phyloP scores from a whole-genome alignment of 2,329 filamentous ascomycete genomes.

The Nemania abortiva region DNA sequence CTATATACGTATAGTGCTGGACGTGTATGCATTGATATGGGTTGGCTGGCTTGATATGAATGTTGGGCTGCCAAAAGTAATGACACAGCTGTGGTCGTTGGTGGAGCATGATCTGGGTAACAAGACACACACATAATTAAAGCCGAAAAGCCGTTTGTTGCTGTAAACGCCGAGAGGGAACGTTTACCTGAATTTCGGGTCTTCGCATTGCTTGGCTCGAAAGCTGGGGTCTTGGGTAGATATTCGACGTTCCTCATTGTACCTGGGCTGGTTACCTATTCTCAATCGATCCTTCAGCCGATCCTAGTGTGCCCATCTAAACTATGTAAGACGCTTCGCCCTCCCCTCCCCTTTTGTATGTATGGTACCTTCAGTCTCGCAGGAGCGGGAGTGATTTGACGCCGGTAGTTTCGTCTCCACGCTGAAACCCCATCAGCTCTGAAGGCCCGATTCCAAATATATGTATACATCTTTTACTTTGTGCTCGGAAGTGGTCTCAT shows the following conservation, averaged over 20 bases:
- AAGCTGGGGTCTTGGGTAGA: conserved; percentile 15
- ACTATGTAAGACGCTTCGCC: background rate
- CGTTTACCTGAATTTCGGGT: conserved; percentile 13
- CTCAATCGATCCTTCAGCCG: background rate
- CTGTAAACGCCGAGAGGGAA: conserved; percentile 8
- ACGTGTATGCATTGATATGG: background rate
- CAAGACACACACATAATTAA: background rate
- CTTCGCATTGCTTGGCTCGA: conserved; percentile 14
- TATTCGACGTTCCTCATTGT: conserved; percentile 15
- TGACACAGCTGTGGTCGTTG: background rate
- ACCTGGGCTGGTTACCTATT: background rate
- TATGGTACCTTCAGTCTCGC: conserved; percentile 6
- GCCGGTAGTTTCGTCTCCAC: conserved; percentile 31
- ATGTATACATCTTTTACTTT: background rate
- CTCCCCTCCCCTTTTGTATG: background rate
- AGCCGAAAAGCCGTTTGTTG: conserved; percentile 7
- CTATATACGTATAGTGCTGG: background rate
- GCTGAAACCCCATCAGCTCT: conserved; percentile 11
- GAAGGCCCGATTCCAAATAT: conserved; percentile 28
- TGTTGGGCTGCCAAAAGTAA: background rate
- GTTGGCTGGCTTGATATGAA: background rate
- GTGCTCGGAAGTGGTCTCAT: background rate
- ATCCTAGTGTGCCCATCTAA: background rate
- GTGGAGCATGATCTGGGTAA: background rate
- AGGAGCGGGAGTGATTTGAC: conserved; percentile 27